Evolutionary conservation across 2,329 filamentous ascomycete genomes (phyloP), one percentile per base, ranked within the genome.

Genomic region (Coniosporium tulheliwenetii): DNA sequence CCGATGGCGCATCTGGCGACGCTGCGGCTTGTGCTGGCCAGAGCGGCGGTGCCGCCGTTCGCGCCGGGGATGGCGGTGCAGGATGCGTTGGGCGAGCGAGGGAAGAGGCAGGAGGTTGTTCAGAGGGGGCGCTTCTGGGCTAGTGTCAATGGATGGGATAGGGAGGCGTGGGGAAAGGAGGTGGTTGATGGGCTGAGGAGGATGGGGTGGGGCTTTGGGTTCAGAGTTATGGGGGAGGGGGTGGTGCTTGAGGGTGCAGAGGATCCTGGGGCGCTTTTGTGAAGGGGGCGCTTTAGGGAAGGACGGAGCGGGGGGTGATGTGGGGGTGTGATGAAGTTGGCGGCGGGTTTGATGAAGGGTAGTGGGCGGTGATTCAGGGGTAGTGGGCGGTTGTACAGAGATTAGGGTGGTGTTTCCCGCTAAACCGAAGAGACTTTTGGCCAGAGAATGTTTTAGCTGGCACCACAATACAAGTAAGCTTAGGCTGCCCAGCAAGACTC

Each of bases 41-140:
- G 60, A 9, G 50, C 55, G 1, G 48, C 51, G 2, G 57, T 64
- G 4, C 30, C 53, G 5, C 56, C 53, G 34, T 63, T 67, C 41
- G 54, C 55, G 8, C 44, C 53, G 5, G 58, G 50, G 8, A 52
- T 63, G 15, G 61, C 58, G 45, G 46, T 60, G 0, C 53, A 59
- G 38, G 58, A 65, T 41, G 61, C 59, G 1, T 47, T 53, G 40
- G 45, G 43, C 10, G 62, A 66, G 46, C 50, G 48, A 8, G 45
- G 16, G 40, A 47, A 51, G 43, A 45, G 63, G 38, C 54, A 57
- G 53, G 52, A 55, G 16, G 57, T 60, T 10, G 59, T 65, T 7
- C 46, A 48, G 14, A 46, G 52, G 41, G 58, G 54, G 8, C 45
- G 52, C 39, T 65, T 64, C 46, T 59, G 51, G 38, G 48, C 49